Evolutionary conservation across 1,284 basidiomycete genomes (phyloP).

Genomic region (Sporisorium scitamineum): DNA sequence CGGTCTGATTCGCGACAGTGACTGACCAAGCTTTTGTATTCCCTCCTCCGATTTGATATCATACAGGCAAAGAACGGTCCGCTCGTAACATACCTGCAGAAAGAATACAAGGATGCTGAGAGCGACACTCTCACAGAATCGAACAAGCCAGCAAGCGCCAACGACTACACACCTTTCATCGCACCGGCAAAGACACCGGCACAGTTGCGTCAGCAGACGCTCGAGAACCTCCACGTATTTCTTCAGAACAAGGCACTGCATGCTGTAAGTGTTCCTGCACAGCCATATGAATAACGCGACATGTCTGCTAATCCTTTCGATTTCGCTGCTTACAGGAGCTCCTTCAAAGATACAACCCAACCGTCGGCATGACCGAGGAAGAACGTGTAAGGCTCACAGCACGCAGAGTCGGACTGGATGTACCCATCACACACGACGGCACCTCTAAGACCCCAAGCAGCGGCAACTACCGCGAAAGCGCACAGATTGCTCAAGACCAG

Average conservation of each 20-base stretch:
- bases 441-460: background rate
- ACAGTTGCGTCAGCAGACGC: slow-evolving; percentile 32
- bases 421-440: slow-evolving; percentile 36
- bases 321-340: slow-evolving; percentile 73
- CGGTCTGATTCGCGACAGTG: background rate
- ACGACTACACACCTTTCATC: slow-evolving; percentile 34
- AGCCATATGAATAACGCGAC: background rate
- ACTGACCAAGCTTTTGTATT: background rate
- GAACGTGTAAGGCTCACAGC: slow-evolving; percentile 86
- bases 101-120: slow-evolving; percentile 23
- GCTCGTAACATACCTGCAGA: slow-evolving; percentile 35
- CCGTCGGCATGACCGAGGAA: slow-evolving; percentile 80
- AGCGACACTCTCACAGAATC: background rate
- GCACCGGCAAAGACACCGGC: slow-evolving; percentile 26
- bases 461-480: slow-evolving; percentile 35
- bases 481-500: slow-evolving; percentile 42
- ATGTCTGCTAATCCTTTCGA: slow-evolving; percentile 70
- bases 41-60: background rate
- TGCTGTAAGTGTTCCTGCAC: slow-evolving; percentile 71
- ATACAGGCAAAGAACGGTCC: slow-evolving; percentile 37
- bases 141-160: background rate
- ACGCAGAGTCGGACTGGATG: slow-evolving; percentile 80
- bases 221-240: slow-evolving; percentile 79
- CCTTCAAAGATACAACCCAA: slow-evolving; percentile 80
- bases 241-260: slow-evolving; percentile 77